These are phyloP conservation scores for Phytophthora foliorum DNA, from an alignment of 352 stramenopile genomes.

Conservation along the genomic window DNA sequence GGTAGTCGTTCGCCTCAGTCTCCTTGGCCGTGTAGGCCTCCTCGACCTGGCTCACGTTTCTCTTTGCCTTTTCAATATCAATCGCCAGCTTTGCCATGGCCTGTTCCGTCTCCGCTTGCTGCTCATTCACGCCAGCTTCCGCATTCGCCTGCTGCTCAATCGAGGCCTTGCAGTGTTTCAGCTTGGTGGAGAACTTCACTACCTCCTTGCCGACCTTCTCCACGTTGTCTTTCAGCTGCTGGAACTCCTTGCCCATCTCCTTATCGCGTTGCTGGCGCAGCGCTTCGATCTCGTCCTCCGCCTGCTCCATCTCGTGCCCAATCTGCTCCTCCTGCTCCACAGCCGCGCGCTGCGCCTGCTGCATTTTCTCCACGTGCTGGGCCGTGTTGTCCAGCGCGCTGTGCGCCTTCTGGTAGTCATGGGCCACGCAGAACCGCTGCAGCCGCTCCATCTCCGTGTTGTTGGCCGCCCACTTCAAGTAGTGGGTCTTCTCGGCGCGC, in stretches of 20 bases:
- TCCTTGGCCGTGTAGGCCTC: constrained; percentile 62
- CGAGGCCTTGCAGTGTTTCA: constrained; percentile 75
- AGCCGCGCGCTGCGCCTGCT: constrained; percentile 86
- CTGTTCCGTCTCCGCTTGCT: constrained; percentile 82
- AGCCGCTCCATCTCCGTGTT: constrained; percentile 98
- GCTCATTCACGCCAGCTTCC: constrained; percentile 67
- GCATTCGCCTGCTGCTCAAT: constrained; percentile 77
- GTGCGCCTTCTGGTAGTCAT: constrained; percentile 94
- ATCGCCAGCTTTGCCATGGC: constrained; percentile 85
- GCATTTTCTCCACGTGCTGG: constrained; percentile 91
- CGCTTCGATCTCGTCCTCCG: constrained; percentile 87
- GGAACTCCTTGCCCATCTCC: constrained; percentile 88
- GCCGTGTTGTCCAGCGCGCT: constrained; percentile 88
- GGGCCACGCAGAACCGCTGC: constrained; percentile 97
- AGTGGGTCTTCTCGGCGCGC: constrained; percentile 97
- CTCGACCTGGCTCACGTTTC: constrained; percentile 69
- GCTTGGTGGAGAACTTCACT: constrained; percentile 87
- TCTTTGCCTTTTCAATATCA: constrained; percentile 82
- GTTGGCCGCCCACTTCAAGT: constrained; percentile 98
- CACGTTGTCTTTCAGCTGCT: constrained; percentile 84
- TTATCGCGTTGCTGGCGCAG: constrained; percentile 85
- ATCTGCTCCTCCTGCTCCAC: constrained; percentile 61
- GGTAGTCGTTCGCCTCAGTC: constrained; percentile 71
- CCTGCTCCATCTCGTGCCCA: constrained; percentile 74
- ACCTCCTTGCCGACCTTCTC: constrained; percentile 85